Percentiles rank a stretch among this genome's conserved stretches.
These are phyloP conservation scores for Dendrobium catenatum DNA, from an alignment of 106 monocot genomes.

Conservation along the genomic window DNA sequence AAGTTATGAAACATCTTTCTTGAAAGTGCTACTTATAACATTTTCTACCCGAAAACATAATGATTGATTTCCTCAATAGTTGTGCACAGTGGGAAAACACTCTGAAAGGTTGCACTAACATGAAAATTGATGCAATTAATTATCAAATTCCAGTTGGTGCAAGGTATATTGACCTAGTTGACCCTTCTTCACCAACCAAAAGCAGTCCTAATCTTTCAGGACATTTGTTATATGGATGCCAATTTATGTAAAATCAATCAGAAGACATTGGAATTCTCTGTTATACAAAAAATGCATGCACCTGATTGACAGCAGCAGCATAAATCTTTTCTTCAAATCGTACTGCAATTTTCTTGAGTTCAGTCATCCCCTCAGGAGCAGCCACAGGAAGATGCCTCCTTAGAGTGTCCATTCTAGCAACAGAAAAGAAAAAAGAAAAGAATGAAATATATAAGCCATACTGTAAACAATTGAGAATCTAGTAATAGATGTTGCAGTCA, in stretches of 20 bases:
- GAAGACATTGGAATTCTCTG: not conserved
- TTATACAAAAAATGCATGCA: slow-evolving; percentile 11
- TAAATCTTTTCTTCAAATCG: slow-evolving; percentile 91
- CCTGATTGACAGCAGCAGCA: slow-evolving; percentile 60
- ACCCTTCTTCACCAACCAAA: too few relatives aligned
- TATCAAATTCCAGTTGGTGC: not conserved
- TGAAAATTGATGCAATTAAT: not conserved
- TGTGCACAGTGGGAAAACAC: not conserved
- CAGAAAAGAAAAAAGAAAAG: not conserved
- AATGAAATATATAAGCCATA: not conserved
- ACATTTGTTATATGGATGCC: not conserved
- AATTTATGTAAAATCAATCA: not conserved
- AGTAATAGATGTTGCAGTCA: not conserved
- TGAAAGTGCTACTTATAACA: not conserved
- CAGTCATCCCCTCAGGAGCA: slow-evolving; percentile 54
- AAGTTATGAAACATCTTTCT: not conserved
- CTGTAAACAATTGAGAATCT: not conserved
- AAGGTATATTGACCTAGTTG: not conserved
- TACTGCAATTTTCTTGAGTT: slow-evolving; percentile 73
- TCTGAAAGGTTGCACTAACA: not conserved
- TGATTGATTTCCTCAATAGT: not conserved
- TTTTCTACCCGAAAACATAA: not conserved
- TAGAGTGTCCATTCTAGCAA: slow-evolving; percentile 77
- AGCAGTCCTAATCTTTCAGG: not conserved
- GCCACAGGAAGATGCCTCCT: slow-evolving; percentile 59